phyloP scores from a whole-genome alignment of 768 basidiomycete genomes.

The Cubamyces lactineus region DNA sequence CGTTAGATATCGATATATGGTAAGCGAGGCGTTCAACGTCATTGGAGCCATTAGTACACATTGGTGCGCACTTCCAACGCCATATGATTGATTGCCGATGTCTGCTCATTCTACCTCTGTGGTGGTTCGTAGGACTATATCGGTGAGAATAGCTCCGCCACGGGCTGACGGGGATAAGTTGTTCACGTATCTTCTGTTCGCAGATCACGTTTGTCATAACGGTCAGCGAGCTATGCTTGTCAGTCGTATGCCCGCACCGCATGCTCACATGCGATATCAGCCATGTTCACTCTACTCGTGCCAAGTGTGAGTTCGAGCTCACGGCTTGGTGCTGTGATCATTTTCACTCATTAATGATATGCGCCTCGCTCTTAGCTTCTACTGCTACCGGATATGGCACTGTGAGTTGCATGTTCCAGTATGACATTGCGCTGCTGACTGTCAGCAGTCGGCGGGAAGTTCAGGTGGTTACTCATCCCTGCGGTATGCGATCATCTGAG shows the following conservation, averaged over 20 bases:
- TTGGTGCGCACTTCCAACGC: neutral
- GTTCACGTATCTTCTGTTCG: neutral
- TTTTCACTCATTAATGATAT: too few relatives aligned
- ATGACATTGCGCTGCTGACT: neutral
- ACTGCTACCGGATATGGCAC: neutral
- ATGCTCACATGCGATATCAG: neutral
- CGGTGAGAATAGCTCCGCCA: neutral
- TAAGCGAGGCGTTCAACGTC: slow-evolving; percentile 5
- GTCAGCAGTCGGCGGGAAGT: neutral
- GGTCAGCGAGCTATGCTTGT: neutral
- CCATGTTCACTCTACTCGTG: neutral
- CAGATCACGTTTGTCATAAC: neutral
- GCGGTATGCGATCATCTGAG: neutral
- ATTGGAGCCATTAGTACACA: neutral
- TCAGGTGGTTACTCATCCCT: neutral
- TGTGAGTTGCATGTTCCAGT: neutral
- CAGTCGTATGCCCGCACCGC: too few relatives aligned
- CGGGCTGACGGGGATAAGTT: neutral
- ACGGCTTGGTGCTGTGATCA: neutral
- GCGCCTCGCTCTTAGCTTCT: neutral
- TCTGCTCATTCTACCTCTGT: neutral
- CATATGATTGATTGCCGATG: neutral
- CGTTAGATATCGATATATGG: neutral
- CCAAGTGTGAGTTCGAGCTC: neutral
- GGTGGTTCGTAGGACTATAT: neutral